These are phyloP conservation scores for Boechera divaricarpa DNA, from an alignment of 345 rosid species.

Conservation along the genomic window DNA sequence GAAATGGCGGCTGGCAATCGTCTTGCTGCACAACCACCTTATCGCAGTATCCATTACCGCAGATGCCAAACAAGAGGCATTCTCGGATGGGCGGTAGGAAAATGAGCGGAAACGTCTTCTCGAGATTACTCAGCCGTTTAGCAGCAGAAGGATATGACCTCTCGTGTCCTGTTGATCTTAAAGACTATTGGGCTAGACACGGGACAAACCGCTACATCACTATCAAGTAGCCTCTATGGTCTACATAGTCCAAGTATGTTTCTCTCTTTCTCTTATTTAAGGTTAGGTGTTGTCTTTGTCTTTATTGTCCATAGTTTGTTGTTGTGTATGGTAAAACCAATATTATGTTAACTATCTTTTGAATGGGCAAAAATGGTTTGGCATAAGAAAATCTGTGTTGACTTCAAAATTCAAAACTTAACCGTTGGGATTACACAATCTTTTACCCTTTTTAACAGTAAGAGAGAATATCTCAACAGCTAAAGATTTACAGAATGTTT, in stretches of 20 bases:
- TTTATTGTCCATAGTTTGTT: constrained; percentile 32
- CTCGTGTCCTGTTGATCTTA: constrained; percentile 74
- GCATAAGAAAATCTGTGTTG: background rate
- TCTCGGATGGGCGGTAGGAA: constrained; percentile 91
- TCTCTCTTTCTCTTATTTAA: background rate
- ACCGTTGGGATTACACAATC: background rate
- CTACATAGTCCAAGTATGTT: constrained; percentile 4
- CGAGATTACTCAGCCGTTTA: constrained; percentile 73
- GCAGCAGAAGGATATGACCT: constrained; percentile 80
- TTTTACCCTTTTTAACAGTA: background rate
- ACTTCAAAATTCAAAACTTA: background rate
- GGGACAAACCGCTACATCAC: constrained; percentile 97
- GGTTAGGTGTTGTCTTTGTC: constrained; percentile 16
- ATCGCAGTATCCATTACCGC: constrained; percentile 85
- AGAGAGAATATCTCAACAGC: background rate
- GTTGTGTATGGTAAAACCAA: constrained; percentile 28
- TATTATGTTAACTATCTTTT: constrained; percentile 24
- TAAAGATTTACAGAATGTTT: too few species aligned
- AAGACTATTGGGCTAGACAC: constrained; percentile 92
- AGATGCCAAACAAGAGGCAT: constrained; percentile 87
- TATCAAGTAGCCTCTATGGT: constrained; percentile 63
- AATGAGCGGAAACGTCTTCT: constrained; percentile 91
- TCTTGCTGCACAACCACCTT: constrained; percentile 92
- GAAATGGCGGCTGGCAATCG: constrained; percentile 98
- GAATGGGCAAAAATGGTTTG: background rate